Evolutionary conservation across 257 asterid genomes (phyloP).

Genomic region (Vinca minor): DNA sequence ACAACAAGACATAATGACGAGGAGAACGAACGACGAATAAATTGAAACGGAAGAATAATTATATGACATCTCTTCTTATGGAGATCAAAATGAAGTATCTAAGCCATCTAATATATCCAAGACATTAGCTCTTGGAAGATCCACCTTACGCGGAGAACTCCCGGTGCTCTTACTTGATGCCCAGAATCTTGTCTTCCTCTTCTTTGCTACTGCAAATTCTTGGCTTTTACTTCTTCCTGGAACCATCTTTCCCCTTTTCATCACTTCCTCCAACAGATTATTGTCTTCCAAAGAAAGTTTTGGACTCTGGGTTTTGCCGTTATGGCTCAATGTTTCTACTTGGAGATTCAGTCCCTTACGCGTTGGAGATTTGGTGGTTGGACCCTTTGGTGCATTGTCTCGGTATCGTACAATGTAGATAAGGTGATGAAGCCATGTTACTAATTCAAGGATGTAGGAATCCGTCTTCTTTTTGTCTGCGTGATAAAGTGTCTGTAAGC

Average conservation of each 20-base stretch:
- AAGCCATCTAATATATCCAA: slow-evolving; percentile 79
- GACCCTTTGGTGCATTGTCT: slow-evolving; percentile 43
- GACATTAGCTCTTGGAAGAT: slow-evolving; percentile 37
- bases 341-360: slow-evolving; percentile 31
- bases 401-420: slow-evolving; percentile 55
- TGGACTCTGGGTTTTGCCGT: slow-evolving; percentile 13
- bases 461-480: slow-evolving; percentile 76
- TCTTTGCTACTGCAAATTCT: slow-evolving; percentile 41
- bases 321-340: slow-evolving; percentile 8
- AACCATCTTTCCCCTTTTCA: slow-evolving; percentile 45
- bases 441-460: slow-evolving; percentile 60
- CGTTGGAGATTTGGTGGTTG: slow-evolving; percentile 51
- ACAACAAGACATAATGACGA: slow-evolving; percentile 31
- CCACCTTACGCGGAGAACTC: slow-evolving; percentile 53
- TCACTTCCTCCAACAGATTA: slow-evolving; percentile 60
- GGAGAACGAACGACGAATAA: slow-evolving; percentile 5
- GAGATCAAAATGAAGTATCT: slow-evolving; percentile 43
- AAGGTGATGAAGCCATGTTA: slow-evolving; percentile 80
- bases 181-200: slow-evolving; percentile 33
- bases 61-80: slow-evolving; percentile 9
- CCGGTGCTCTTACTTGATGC: slow-evolving; percentile 64
- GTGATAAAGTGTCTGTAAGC: slow-evolving; percentile 84
- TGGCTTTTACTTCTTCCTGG: slow-evolving; percentile 87
- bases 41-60: slow-evolving; percentile 22
- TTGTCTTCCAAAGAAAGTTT: slow-evolving; percentile 65